Evolutionary conservation across 164 flowering plant species (phyloP).

Genomic region (Aristolochia contorta): DNA sequence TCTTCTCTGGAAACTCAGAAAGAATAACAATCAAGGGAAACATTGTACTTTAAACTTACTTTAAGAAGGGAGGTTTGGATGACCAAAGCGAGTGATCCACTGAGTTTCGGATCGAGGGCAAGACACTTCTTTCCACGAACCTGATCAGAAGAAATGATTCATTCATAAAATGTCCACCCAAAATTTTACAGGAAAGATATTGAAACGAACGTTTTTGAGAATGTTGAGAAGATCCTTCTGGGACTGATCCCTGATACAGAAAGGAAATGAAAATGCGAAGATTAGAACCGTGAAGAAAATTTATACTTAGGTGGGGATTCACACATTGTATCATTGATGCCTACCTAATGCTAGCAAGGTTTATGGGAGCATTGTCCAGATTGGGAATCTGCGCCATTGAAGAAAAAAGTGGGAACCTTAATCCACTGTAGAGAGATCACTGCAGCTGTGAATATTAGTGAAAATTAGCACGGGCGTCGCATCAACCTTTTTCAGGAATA

Average conservation of each 20-base stretch:
- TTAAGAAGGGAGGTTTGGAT: conserved; percentile 67
- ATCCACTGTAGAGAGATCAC: too few species aligned
- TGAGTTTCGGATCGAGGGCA: conserved; percentile 81
- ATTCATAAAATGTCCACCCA: background rate
- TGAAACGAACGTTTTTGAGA: conserved; percentile 52
- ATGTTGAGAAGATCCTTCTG: conserved; percentile 76
- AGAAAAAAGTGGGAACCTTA: too few species aligned
- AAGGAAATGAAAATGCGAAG: background rate
- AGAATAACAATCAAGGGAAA: background rate
- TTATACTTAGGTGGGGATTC: background rate
- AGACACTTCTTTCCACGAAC: conserved; percentile 86
- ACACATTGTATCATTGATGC: background rate
- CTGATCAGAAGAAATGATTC: conserved; percentile 18
- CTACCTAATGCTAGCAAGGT: conserved; percentile 65
- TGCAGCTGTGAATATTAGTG: too few species aligned
- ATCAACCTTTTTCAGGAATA: too few species aligned
- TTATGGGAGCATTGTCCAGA: conserved; percentile 73
- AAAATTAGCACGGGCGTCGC: too few species aligned
- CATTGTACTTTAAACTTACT: conserved; percentile 19
- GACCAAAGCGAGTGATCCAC: conserved; percentile 75
- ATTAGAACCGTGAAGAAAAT: background rate
- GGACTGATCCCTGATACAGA: conserved; percentile 61
- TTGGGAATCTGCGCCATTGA: conserved; percentile 85
- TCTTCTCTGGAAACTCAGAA: background rate
- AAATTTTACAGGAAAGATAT: background rate